These are phyloP conservation scores for Eucalyptus virginea DNA, from an alignment of 345 rosid genomes.

Conservation along the genomic window DNA sequence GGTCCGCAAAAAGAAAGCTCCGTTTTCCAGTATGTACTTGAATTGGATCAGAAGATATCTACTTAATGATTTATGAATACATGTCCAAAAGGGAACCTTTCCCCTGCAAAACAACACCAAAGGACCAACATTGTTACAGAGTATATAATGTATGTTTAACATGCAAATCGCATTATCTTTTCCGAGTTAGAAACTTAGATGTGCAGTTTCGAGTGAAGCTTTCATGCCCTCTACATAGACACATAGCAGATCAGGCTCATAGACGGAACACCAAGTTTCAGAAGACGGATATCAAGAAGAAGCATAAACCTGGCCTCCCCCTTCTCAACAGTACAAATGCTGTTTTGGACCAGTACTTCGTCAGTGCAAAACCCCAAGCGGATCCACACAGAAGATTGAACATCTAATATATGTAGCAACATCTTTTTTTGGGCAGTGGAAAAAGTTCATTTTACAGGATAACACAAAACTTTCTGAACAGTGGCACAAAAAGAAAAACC, in stretches of 20 bases:
- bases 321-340: not conserved
- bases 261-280: not conserved
- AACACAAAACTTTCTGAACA: not conserved
- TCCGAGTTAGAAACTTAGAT: not conserved
- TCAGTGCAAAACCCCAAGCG: not conserved
- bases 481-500: not conserved
- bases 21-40: not conserved
- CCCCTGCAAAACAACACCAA: not conserved
- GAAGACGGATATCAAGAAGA: not conserved
- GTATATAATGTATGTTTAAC: not conserved
- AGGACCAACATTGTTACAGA: not conserved
- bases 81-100: not conserved
- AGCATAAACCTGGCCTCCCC: not conserved
- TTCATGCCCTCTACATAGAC: not conserved
- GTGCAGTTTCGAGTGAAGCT: not conserved
- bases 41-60: not conserved
- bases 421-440: not conserved
- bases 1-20: not conserved
- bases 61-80: not conserved
- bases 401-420: not conserved
- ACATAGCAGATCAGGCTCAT: not conserved
- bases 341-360: not conserved
- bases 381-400: not conserved
- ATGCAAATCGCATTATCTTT: not conserved
- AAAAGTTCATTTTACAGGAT: not conserved